Conservation (phyloP, 768 basidiomycete genomes). For the Suillus clintonianus region DNA sequence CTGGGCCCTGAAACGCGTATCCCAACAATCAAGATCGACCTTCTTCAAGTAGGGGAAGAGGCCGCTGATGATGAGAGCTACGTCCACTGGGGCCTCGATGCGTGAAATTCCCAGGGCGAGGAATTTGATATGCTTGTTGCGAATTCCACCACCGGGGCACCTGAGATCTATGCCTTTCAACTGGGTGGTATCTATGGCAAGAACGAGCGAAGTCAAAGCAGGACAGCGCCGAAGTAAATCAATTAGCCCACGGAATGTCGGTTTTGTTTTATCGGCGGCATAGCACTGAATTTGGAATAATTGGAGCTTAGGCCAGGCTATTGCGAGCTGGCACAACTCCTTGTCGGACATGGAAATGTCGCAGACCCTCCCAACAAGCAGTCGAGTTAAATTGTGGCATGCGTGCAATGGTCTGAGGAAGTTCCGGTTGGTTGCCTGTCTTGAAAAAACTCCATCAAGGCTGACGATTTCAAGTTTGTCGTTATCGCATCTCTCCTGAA, state of each 20-base stretch:
- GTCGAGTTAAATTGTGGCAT: neutral
- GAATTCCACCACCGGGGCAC: neutral
- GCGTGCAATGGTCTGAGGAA: neutral
- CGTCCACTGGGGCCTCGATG: conserved; percentile 4
- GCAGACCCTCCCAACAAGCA: conserved; percentile 10
- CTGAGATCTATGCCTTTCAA: neutral
- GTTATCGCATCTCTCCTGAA: neutral
- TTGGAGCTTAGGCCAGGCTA: conserved; percentile 23
- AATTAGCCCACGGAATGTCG: conserved; percentile 18
- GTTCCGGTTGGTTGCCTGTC: neutral
- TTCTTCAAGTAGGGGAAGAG: conserved; percentile 21
- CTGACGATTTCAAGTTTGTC: neutral
- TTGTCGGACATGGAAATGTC: conserved; percentile 16
- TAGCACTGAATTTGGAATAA: conserved; percentile 17
- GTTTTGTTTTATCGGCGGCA: conserved; percentile 10
- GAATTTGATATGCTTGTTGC: neutral
- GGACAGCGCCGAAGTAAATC: conserved; percentile 14
- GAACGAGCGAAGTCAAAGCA: conserved; percentile 13
- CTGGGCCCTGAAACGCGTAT: conserved; percentile 8
- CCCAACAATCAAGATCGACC: conserved; percentile 24
- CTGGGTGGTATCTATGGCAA: conserved; percentile 20
- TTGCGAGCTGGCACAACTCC: conserved; percentile 14
- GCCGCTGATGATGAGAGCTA: conserved; percentile 14
- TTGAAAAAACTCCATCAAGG: neutral
- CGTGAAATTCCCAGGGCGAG: conserved; percentile 24